Evolutionary conservation across 2,329 filamentous ascomycete genomes (phyloP).

Genomic region (Amauroascus niger): DNA sequence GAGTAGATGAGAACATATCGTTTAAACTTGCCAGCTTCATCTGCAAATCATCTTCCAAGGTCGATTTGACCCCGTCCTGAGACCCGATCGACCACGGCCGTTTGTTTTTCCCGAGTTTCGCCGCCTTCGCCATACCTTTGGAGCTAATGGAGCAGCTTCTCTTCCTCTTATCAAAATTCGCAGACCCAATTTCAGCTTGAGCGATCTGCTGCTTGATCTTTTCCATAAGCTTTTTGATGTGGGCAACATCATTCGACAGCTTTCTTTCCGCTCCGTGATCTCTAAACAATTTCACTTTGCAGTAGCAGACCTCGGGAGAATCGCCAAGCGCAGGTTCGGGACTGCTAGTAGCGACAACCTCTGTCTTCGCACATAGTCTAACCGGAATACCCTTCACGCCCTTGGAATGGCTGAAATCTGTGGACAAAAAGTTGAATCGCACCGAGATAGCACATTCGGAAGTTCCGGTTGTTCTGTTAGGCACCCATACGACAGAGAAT

Average conservation of each 20-base stretch:
- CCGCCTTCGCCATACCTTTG: slow-evolving; percentile 24
- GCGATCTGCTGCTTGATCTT: slow-evolving; percentile 90
- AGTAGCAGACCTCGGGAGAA: slow-evolving; percentile 58
- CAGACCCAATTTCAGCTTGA: slow-evolving; percentile 56
- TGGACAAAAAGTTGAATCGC: slow-evolving; percentile 96
- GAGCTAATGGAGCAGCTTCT: slow-evolving; percentile 43
- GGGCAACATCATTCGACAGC: slow-evolving; percentile 83
- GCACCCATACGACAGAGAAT: slow-evolving; percentile 83
- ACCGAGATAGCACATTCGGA: slow-evolving; percentile 80
- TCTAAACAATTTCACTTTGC: slow-evolving; percentile 93
- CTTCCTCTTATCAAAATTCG: slow-evolving; percentile 50
- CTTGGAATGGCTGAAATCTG: slow-evolving; percentile 97
- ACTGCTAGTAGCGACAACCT: slow-evolving; percentile 34
- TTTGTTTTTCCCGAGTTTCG: slow-evolving; percentile 66
- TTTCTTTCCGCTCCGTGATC: slow-evolving; percentile 94
- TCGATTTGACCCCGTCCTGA: slow-evolving; percentile 35
- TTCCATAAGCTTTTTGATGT: slow-evolving; percentile 93
- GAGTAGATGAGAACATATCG: slow-evolving; percentile 40
- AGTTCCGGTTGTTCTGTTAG: slow-evolving; percentile 51
- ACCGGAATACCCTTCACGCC: slow-evolving; percentile 97
- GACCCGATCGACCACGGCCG: slow-evolving; percentile 85
- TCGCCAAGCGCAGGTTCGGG: slow-evolving; percentile 11
- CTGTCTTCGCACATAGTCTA: slow-evolving; percentile 82
- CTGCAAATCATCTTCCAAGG: slow-evolving; percentile 38
- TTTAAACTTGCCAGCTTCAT: slow-evolving; percentile 37